Evolutionary conservation across 495 filamentous ascomycete species (phyloP).

Genomic region (Staphylotrichum tortipilum): DNA sequence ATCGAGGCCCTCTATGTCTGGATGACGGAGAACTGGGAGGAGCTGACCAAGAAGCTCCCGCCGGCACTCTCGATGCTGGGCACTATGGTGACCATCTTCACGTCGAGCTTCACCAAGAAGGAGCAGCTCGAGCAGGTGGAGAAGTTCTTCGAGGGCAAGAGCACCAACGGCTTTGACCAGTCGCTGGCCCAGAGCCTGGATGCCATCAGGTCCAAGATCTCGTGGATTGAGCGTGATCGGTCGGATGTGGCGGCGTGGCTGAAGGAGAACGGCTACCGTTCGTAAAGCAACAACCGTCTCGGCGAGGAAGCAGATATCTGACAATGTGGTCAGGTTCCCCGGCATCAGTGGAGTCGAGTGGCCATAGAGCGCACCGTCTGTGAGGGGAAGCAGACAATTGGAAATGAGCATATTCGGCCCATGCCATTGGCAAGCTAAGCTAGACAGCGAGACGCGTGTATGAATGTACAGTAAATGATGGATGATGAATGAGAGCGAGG

Average conservation of each 20-base stretch:
- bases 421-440: too few species aligned
- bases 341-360: background rate
- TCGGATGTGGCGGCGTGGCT: conserved; percentile 49
- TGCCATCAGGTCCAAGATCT: conserved; percentile 49
- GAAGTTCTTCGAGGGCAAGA: conserved; percentile 71
- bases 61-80: conserved; percentile 79
- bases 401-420: too few species aligned
- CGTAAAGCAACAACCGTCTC: conserved; percentile 8
- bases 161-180: conserved; percentile 65
- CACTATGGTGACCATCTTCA: conserved; percentile 73
- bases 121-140: conserved; percentile 68
- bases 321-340: conserved; percentile 9
- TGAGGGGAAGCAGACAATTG: background rate
- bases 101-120: conserved; percentile 67
- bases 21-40: conserved; percentile 81
- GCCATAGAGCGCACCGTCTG: conserved; percentile 1
- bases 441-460: too few species aligned
- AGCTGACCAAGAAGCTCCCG: conserved; percentile 67
- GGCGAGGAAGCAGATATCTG: conserved; percentile 7
- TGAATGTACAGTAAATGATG: too few species aligned
- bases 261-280: conserved; percentile 29
- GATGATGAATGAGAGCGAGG: too few species aligned
- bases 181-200: conserved; percentile 55
- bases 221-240: conserved; percentile 50
- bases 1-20: conserved; percentile 74